These are phyloP conservation scores for Neoascochyta sp. DNA, from an alignment of 2,329 filamentous ascomycete genomes.

Conservation along the genomic window DNA sequence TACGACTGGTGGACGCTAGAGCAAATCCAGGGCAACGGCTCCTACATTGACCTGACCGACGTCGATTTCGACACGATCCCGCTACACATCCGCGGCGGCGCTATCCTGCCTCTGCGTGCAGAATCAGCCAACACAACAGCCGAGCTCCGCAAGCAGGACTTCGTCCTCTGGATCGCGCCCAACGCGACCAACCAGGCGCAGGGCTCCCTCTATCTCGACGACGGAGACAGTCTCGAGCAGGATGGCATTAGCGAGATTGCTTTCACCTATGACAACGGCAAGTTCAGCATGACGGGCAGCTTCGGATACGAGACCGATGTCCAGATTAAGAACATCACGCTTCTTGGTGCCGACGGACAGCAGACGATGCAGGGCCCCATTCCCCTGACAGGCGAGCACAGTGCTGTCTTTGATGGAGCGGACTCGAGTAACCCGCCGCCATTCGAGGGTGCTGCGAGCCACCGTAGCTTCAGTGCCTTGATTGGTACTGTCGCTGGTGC, in stretches of 20 bases:
- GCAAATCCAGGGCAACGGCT: conserved; percentile 47
- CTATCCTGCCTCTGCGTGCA: conserved; percentile 58
- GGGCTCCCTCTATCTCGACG: conserved; percentile 71
- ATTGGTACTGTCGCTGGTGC: conserved; percentile 5
- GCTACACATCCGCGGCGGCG: conserved; percentile 62
- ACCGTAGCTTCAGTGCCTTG: conserved; percentile 1
- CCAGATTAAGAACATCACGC: conserved; percentile 25
- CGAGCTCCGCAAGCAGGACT: conserved; percentile 62
- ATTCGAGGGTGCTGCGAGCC: conserved; percentile 7
- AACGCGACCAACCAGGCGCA: conserved; percentile 59
- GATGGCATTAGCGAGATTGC: conserved; percentile 52
- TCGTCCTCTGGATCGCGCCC: conserved; percentile 68
- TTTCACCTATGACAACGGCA: conserved; percentile 57
- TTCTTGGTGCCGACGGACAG: conserved; percentile 36
- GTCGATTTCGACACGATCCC: conserved; percentile 56
- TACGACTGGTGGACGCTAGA: conserved; percentile 58
- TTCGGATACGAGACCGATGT: conserved; percentile 50
- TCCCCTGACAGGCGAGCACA: conserved; percentile 14
- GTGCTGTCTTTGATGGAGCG: conserved; percentile 9
- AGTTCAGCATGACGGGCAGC: conserved; percentile 50
- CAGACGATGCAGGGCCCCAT: conserved; percentile 52
- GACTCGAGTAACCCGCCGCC: conserved; percentile 5
- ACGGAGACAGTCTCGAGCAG: conserved; percentile 66
- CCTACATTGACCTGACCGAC: conserved; percentile 44
- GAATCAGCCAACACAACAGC: conserved; percentile 58